Base-by-base conservation (phyloP, 345 rosid genomes). In the Sapria himalayana region DNA sequence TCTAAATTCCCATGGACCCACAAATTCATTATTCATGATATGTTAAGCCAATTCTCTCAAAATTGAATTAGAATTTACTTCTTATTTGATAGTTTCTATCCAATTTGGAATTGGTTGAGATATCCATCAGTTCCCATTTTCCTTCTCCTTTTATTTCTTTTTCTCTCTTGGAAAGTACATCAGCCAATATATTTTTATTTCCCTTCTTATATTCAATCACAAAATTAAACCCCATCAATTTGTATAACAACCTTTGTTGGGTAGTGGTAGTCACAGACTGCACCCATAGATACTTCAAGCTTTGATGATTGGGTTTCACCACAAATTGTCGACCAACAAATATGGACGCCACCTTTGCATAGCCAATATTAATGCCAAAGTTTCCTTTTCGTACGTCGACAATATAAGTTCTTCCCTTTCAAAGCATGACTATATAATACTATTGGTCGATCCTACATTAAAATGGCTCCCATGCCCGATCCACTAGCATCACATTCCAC, bases 221-320 rank as follows among this genome's bases (percentile, higher is more conserved):
- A 13, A 7, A 22, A 13, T 39, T 9, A n/a, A 9, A 22, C 1
- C 27, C 25, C 24, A 39, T 1, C 8, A 39, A 18, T 19, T 22
- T 39, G 6, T 8, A 2, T 15, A 17, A 11, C 23, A 20, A 37
- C 7, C 20, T 8, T 7, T 15, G 20, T 17, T 37, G 43, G 3
- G 25, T 2, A 19, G 29, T 5, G 12, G 43, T 39, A 7, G 25
- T 22, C 7, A 39, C 6, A 5, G 8, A 3, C 14, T 39, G 29
- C 25, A 19, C 43, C 15, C 8, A 21, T 15, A 39, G n/a, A 39
- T 19, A 9, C 19, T 41, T 41, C 19, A 41, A 41, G 25, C 46
- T 41, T 11, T 25, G 29, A 7, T 41, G 43, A 13, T 39, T 14
- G 2, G 43, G 19, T 21, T 21, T 2, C 11, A 39, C 5, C 4